Conservation (phyloP, 2,329 filamentous ascomycete genomes). For the Aspergillus viridinutans region DNA sequence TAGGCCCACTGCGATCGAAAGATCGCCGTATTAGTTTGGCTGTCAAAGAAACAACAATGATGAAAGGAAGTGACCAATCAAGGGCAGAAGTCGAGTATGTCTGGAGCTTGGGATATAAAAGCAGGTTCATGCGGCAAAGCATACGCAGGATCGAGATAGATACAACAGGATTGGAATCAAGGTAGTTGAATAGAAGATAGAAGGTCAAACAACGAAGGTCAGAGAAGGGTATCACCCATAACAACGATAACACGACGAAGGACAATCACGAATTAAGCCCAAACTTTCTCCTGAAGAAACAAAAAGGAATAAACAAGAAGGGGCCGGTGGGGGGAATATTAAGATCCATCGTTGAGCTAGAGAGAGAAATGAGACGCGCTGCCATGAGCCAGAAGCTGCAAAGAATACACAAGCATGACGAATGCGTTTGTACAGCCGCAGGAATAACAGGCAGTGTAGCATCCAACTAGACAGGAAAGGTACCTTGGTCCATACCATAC, state of each 20-base stretch:
- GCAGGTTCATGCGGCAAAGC: background rate
- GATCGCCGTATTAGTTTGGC: background rate
- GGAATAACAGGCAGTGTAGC: background rate
- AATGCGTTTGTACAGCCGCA: slow-evolving; percentile 16
- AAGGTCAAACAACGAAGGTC: slow-evolving; percentile 3
- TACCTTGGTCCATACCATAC: background rate
- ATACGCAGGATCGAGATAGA: background rate
- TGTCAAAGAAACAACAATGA: slow-evolving; percentile 7
- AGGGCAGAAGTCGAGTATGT: background rate
- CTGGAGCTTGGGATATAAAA: background rate
- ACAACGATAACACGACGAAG: background rate
- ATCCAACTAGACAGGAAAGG: background rate
- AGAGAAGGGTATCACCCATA: background rate
- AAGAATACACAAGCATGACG: slow-evolving; percentile 24
- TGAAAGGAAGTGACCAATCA: slow-evolving; percentile 8
- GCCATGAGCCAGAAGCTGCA: slow-evolving; percentile 17
- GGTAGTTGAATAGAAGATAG: background rate
- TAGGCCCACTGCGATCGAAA: background rate
- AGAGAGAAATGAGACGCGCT: slow-evolving; percentile 5
- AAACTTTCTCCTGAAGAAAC: background rate
- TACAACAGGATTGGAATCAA: background rate
- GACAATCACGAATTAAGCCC: background rate
- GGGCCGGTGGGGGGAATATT: slow-evolving; percentile 14
- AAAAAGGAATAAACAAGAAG: slow-evolving; percentile 1
- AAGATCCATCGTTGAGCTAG: slow-evolving; percentile 23